A percentile compares a stretch with the other conserved stretches of the same genome.
These are phyloP conservation scores for Physcomitrellopsis africana DNA, from an alignment of 225 moss, liverwort and hornwort genomes.

Conservation along the genomic window DNA sequence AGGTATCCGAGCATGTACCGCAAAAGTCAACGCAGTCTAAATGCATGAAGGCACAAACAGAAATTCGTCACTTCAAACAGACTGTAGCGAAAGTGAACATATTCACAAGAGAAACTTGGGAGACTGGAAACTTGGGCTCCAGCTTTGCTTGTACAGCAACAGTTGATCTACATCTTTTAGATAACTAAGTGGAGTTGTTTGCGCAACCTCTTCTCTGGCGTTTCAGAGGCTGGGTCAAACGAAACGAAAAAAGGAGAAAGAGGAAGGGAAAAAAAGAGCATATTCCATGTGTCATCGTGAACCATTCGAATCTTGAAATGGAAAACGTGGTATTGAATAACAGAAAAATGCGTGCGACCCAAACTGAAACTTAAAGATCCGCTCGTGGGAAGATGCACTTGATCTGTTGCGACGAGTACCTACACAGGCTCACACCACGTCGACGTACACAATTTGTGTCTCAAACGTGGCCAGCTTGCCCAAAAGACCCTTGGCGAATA, in stretches of 20 bases:
- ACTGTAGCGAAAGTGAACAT: background rate
- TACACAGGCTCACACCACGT: slow-evolving; percentile 29
- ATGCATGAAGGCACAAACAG: no score
- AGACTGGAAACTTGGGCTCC: slow-evolving; percentile 7
- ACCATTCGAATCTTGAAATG: background rate
- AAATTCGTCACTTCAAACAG: no score
- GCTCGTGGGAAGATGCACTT: background rate
- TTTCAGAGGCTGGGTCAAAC: slow-evolving; percentile 6
- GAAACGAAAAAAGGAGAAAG: no score
- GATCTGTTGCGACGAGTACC: background rate
- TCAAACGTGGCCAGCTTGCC: slow-evolving; percentile 50
- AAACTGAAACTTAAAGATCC: slow-evolving; percentile 3
- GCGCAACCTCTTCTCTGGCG: background rate
- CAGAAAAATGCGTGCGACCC: background rate
- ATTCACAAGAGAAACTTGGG: background rate
- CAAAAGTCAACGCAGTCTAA: no score
- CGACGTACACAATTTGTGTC: background rate
- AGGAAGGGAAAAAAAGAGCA: no score
- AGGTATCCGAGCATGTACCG: no score
- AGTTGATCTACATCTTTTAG: slow-evolving; percentile 11
- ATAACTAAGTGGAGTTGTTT: background rate
- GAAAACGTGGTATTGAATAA: background rate
- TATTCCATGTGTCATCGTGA: background rate
- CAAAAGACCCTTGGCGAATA: slow-evolving; percentile 48
- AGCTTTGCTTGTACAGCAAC: slow-evolving; percentile 18